Conservation (phyloP, 768 basidiomycete species). For the Hydnomerulius pinastri region DNA sequence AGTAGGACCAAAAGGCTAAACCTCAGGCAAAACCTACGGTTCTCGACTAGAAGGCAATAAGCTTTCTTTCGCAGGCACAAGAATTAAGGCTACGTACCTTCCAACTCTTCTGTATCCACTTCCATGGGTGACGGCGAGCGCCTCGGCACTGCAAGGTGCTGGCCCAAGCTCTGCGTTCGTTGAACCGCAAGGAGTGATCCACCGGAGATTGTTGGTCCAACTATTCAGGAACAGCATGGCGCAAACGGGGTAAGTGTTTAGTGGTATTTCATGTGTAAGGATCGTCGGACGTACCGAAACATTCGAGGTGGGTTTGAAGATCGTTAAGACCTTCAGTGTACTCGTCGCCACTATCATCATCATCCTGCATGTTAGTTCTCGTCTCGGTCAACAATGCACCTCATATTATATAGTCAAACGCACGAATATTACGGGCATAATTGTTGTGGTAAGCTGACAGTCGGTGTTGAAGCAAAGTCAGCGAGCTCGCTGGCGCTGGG, state of each 20-base stretch:
- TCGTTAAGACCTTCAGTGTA: constrained; percentile 17
- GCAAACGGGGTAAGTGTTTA: no score
- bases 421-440: constrained; percentile 23
- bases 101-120: constrained; percentile 18
- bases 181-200: no score
- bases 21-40: constrained; percentile 8
- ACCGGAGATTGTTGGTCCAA: no score
- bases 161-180: background rate
- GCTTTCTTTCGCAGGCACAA: constrained; percentile 1
- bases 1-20: background rate
- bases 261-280: no score
- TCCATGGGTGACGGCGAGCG: constrained; percentile 27
- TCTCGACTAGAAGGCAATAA: constrained; percentile 10
- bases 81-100: constrained; percentile 9
- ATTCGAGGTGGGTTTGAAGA: constrained; percentile 7
- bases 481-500: constrained; percentile 9
- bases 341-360: constrained; percentile 23
- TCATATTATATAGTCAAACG: constrained; percentile 7
- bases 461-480: constrained; percentile 3
- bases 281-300: constrained; percentile 23
- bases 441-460: background rate
- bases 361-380: constrained; percentile 11
- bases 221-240: no score
- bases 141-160: background rate
- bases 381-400: background rate